phyloP scores from a whole-genome alignment of 2,329 filamentous ascomycete genomes.

The Hymenoscyphus albidus region DNA sequence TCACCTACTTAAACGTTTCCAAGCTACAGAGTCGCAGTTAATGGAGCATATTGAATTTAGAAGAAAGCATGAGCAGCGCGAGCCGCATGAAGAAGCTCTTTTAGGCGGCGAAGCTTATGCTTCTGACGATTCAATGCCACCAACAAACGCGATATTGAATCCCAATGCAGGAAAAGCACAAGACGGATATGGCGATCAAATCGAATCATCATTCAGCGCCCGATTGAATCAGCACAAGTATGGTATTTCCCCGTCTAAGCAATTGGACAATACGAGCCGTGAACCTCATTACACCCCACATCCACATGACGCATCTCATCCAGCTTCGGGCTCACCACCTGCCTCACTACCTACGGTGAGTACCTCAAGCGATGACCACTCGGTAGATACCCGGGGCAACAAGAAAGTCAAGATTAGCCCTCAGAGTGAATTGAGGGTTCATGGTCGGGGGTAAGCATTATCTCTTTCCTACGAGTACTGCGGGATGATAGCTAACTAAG shows the following conservation, averaged over 20 bases:
- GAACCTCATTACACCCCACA: slow-evolving; percentile 6
- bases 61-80: slow-evolving; percentile 32
- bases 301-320: slow-evolving; percentile 7
- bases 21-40: slow-evolving; percentile 37
- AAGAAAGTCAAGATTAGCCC: slow-evolving; percentile 45
- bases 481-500: slow-evolving; percentile 8
- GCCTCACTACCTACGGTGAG: slow-evolving; percentile 6
- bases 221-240: not conserved
- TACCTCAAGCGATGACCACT: slow-evolving; percentile 11
- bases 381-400: slow-evolving; percentile 37
- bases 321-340: not conserved
- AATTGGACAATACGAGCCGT: slow-evolving; percentile 5
- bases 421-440: slow-evolving; percentile 48
- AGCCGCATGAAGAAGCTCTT: slow-evolving; percentile 7
- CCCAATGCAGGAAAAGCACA: not conserved
- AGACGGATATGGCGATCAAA: not conserved
- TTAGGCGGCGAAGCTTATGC: slow-evolving; percentile 11
- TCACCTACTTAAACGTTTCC: slow-evolving; percentile 46
- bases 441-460: slow-evolving; percentile 48
- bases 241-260: not conserved
- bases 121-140: not conserved
- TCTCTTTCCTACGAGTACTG: not conserved
- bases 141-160: not conserved
- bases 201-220: not conserved
- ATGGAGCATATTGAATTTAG: slow-evolving; percentile 29